Evolutionary conservation across 2,329 filamentous ascomycete species (phyloP), one percentile per base, ranked within the genome.

Genomic region (Cladophialophora carrionii): DNA sequence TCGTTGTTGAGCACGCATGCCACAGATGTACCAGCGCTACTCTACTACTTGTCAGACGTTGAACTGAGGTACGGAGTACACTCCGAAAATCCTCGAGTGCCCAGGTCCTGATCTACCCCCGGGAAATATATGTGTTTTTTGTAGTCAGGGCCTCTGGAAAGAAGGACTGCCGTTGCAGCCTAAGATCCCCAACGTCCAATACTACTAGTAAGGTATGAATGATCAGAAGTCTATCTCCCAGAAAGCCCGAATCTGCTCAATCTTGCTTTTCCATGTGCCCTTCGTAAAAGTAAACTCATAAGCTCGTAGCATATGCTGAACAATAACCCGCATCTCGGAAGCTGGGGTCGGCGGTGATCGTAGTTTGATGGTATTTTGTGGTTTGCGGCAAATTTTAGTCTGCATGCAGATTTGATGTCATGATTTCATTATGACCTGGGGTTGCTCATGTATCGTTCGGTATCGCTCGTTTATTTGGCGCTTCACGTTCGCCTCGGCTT

Each of bases 361-460:
- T 17, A 43, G 37, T 5, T 43, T 6, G 17, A 43, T 8, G 8
- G 37, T 43, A n/a, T 43, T 7, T 43, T 9, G 37, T 43, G 37
- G 6, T 43, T n/a, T 20, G 37, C 37, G 37, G 37, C 37, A 24
- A 9, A n/a, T 26, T 22, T 37, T 32, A n/a, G 37, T 17, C n/a
- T 34, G 26, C 17, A 12, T 29, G 8, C 26, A 24, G 43, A 24
- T 41, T 20, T 58, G 22, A 32, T 51, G 26, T 32, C 29, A 17
- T 60, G 43, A 26, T 41, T 29, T 53, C 46, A 60, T 60, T 52
- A 60, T 12, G 48, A 46, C 22, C 57, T 41, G 29, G 48, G 29
- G 57, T 51, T 51, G 31, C 1, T 43, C 37, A 52, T 37, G 48
- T 52, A n/a, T 37, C 20, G 29, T 60, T 41, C 57, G n/a, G 20